phyloP scores from a whole-genome alignment of 208 protist genomes.

The Trypanosoma rangeli region DNA sequence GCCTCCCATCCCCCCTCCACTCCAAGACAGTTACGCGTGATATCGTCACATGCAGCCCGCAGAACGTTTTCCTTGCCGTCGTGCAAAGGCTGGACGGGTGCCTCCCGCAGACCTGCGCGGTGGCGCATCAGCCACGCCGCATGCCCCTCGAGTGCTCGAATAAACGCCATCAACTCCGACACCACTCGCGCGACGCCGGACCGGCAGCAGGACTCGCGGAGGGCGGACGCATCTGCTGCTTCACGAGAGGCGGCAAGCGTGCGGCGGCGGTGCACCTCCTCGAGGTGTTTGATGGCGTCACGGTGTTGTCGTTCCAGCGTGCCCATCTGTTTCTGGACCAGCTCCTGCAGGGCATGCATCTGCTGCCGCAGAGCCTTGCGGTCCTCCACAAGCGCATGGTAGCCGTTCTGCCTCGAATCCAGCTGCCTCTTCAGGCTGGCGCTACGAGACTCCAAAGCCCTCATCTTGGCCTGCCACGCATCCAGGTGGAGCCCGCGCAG shows the following conservation, averaged over 20 bases:
- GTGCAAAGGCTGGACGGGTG: not conserved
- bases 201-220: not conserved
- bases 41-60: constrained; percentile 55
- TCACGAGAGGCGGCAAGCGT: not conserved
- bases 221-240: not conserved
- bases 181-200: constrained; percentile 16
- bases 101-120: not conserved
- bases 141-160: constrained; percentile 17
- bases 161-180: constrained; percentile 24
- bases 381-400: constrained; percentile 12
- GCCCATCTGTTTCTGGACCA: not conserved
- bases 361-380: constrained; percentile 8
- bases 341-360: constrained; percentile 1
- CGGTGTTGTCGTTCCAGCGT: constrained; percentile 15
- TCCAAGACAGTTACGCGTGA: constrained; percentile 45
- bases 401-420: not conserved
- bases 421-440: constrained; percentile 5
- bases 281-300: constrained; percentile 18
- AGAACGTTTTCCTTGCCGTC: constrained; percentile 25
- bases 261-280: constrained; percentile 9
- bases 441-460: not conserved
- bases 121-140: not conserved
- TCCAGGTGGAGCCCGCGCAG: not conserved
- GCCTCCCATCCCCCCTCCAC: constrained; percentile 49
- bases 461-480: not conserved